Evolutionary conservation across 345 rosid genomes (phyloP).

Genomic region (Aurinia saxatilis): DNA sequence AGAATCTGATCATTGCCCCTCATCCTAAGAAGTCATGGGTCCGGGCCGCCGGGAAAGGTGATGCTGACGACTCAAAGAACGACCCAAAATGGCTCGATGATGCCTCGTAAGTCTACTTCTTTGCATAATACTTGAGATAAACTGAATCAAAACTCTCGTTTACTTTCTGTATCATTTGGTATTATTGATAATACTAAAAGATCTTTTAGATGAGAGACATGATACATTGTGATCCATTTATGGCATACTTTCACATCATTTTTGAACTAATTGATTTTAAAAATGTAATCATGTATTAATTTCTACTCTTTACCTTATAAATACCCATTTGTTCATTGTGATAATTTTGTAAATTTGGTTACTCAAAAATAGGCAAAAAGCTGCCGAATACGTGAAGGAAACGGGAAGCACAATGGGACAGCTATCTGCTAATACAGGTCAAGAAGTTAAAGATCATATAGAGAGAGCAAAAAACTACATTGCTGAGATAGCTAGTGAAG

Average conservation of each 20-base stretch:
- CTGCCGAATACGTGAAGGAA: conserved; percentile 19
- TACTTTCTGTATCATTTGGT: background rate
- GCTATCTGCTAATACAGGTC: conserved; percentile 3
- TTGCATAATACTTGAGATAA: background rate
- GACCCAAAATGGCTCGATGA: conserved; percentile 28
- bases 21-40: conserved; percentile 8
- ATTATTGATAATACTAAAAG: no score
- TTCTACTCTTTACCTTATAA: no score
- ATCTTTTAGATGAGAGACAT: background rate
- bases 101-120: conserved; percentile 18
- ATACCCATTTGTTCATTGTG: background rate
- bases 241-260: background rate
- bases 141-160: background rate
- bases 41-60: conserved; percentile 9
- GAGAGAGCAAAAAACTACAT: conserved; percentile 21
- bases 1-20: conserved; percentile 7
- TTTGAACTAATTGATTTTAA: background rate
- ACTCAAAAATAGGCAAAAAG: conserved; percentile 6
- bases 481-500: conserved; percentile 21
- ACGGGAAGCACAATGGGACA: conserved; percentile 15
- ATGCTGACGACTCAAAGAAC: background rate
- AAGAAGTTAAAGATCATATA: conserved; percentile 15
- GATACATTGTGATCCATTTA: conserved; percentile 1
- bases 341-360: background rate
- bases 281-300: no score